Percentiles rank a stretch among this genome's conserved stretches.
phyloP scores from a whole-genome alignment of 306 rosid genomes.

The Comarum palustre region DNA sequence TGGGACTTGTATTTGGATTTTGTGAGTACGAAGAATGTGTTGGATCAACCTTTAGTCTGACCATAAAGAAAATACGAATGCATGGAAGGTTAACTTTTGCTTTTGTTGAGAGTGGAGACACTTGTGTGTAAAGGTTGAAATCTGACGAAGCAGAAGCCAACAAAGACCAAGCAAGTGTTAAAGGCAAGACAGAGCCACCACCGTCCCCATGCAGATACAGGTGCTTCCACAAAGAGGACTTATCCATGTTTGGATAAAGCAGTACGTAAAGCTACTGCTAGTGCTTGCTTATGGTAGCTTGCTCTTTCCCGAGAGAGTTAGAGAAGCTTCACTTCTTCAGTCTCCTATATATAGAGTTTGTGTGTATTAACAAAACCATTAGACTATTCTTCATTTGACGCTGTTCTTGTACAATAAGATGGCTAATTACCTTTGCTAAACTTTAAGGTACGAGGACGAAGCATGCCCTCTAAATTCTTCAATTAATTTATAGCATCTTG shows the following conservation, averaged over 20 bases:
- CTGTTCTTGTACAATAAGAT: not conserved
- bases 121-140: conserved; percentile 24
- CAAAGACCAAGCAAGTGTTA: conserved; percentile 24
- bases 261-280: not conserved
- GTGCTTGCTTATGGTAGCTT: not conserved
- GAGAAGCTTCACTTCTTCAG: not conserved
- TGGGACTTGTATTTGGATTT: conserved; percentile 1
- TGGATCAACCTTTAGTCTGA: not conserved
- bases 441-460: too few species aligned
- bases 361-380: not conserved
- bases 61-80: not conserved
- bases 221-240: not conserved
- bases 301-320: not conserved
- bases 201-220: not conserved
- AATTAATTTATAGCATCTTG: too few species aligned
- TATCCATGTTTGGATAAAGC: conserved; percentile 6
- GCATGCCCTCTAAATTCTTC: too few species aligned
- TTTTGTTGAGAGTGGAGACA: conserved; percentile 4
- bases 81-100: conserved; percentile 25
- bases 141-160: conserved; percentile 32
- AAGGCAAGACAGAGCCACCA: conserved; percentile 13
- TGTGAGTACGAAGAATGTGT: too few species aligned
- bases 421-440: too few species aligned
- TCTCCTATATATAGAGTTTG: not conserved
- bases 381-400: not conserved